phyloP scores from a whole-genome alignment of 2,329 filamentous ascomycete genomes.

The Golovinomyces cichoracearum region DNA sequence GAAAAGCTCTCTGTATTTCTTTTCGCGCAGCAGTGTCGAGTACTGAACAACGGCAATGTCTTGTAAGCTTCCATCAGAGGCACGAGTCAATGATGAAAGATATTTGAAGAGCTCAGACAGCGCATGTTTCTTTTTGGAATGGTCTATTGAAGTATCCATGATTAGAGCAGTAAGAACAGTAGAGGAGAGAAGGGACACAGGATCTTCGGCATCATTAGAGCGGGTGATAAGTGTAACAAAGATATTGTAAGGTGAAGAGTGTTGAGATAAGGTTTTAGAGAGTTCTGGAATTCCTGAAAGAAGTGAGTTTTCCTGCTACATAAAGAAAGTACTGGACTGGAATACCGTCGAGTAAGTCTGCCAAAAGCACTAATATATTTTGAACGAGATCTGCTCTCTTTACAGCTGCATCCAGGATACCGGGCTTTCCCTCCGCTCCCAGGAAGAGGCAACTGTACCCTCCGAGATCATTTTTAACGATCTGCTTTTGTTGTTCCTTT shows the following conservation, averaged over 20 bases:
- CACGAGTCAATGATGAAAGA: conserved; percentile 59
- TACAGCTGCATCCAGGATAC: conserved; percentile 59
- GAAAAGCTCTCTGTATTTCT: conserved; percentile 52
- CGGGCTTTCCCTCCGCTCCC: conserved; percentile 40
- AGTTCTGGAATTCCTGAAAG: conserved; percentile 49
- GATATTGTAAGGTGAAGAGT: conserved; percentile 53
- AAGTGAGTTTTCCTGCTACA: conserved; percentile 2
- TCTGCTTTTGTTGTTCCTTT: conserved; percentile 66
- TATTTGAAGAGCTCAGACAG: conserved; percentile 70
- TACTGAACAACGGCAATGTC: conserved; percentile 88
- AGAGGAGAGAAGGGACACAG: conserved; percentile 70
- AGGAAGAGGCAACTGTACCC: conserved; percentile 62
- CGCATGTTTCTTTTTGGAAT: conserved; percentile 37
- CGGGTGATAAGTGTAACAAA: conserved; percentile 64
- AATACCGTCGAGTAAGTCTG: conserved; percentile 66
- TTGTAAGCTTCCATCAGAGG: conserved; percentile 66
- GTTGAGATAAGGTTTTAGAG: conserved; percentile 47
- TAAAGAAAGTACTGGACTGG: conserved; percentile 2
- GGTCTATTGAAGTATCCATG: conserved; percentile 28
- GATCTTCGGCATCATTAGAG: conserved; percentile 46
- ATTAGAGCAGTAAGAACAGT: conserved; percentile 64
- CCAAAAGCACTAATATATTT: conserved; percentile 74
- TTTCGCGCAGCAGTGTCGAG: conserved; percentile 56
- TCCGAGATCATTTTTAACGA: conserved; percentile 52
- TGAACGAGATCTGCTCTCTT: conserved; percentile 79